These are phyloP conservation scores for Tricholoma hemisulphureum DNA, from an alignment of 768 basidiomycete genomes.

Conservation along the genomic window DNA sequence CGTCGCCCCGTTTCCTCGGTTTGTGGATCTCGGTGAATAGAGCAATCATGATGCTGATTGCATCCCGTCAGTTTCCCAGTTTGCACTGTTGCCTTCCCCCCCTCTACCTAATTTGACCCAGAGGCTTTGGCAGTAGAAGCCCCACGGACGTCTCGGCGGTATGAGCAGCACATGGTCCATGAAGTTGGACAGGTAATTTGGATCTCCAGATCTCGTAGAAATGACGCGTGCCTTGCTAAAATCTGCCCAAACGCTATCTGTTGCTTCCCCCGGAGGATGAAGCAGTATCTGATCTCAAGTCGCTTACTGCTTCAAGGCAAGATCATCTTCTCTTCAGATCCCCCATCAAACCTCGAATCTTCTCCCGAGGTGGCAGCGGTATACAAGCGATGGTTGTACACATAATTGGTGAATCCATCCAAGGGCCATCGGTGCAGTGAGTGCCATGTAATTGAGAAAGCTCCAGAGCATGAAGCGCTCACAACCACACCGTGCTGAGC, in stretches of 20 bases:
- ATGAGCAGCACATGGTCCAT: neutral
- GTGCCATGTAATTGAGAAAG: neutral
- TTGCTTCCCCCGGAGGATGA: neutral
- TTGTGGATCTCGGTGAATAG: neutral
- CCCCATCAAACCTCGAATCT: slow-evolving; percentile 2
- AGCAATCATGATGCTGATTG: neutral
- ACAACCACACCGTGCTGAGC: neutral
- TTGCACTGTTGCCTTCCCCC: neutral
- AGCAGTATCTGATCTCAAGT: slow-evolving; percentile 5
- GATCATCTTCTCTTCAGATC: slow-evolving; percentile 3
- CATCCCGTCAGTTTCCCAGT: neutral
- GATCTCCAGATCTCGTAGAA: neutral
- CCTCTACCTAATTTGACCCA: neutral
- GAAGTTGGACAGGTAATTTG: slow-evolving; percentile 1
- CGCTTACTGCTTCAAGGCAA: neutral
- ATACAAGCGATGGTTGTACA: neutral
- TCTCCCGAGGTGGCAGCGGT: slow-evolving; percentile 2
- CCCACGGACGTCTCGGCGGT: neutral
- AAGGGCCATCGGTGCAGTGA: neutral
- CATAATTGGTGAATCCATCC: neutral
- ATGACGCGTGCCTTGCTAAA: neutral
- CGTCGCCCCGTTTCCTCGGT: neutral
- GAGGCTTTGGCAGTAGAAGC: neutral
- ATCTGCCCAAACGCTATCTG: neutral
- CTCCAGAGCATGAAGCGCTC: neutral